Percentiles rank a stretch among this genome's conserved stretches.
Evolutionary conservation across 306 rosid genomes (phyloP).

Genomic region (Trichosanthes cucumerina): DNA sequence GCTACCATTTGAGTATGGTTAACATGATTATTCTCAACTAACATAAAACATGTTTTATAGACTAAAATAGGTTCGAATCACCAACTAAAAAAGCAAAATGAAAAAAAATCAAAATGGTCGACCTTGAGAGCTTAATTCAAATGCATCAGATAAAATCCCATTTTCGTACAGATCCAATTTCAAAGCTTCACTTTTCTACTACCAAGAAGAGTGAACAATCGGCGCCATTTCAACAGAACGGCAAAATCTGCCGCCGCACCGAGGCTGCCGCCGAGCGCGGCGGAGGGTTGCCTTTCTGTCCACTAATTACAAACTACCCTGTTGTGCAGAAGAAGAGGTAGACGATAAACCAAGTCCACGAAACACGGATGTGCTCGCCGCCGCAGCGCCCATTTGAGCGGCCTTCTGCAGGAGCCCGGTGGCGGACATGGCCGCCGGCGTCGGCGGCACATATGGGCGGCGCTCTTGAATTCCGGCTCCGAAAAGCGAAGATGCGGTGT

Average conservation of each 20-base stretch:
- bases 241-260: not conserved
- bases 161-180: not conserved
- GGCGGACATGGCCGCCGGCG: conserved; percentile 1
- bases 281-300: not conserved
- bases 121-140: too few relatives aligned
- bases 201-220: not conserved
- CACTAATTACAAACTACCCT: not conserved
- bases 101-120: too few relatives aligned
- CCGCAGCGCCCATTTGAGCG: conserved; percentile 8
- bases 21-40: too few relatives aligned
- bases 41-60: too few relatives aligned
- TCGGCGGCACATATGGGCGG: not conserved
- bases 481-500: not conserved
- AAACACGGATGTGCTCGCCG: not conserved
- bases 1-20: too few relatives aligned
- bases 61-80: too few relatives aligned
- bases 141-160: too few relatives aligned
- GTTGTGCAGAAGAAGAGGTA: conserved; percentile 6
- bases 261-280: not conserved
- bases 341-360: conserved; percentile 5
- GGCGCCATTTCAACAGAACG: not conserved
- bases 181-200: too few relatives aligned
- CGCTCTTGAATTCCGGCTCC: not conserved
- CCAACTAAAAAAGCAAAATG: too few relatives aligned
- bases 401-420: conserved; percentile 7